phyloP scores from a whole-genome alignment of 495 filamentous ascomycete species.

The Hyaloscypha hepaticicola region DNA sequence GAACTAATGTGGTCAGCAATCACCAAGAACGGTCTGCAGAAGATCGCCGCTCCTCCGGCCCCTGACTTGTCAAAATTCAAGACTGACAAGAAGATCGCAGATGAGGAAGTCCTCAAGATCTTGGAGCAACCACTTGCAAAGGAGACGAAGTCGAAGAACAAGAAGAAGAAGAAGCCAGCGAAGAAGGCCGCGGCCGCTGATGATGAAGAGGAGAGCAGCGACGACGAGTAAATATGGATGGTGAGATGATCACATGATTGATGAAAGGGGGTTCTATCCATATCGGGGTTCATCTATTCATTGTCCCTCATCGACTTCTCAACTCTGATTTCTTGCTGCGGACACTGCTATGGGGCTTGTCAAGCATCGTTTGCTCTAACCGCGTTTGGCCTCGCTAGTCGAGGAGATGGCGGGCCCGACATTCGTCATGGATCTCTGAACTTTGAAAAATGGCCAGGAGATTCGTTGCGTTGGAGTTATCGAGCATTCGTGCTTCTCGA shows the following conservation, averaged over 20 bases:
- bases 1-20: conserved; percentile 61
- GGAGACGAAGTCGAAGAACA: conserved; percentile 81
- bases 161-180: conserved; percentile 53
- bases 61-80: conserved; percentile 76
- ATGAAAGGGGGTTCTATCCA: no score
- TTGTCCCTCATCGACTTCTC: conserved; percentile 3
- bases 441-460: background rate
- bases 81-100: conserved; percentile 95
- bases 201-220: conserved; percentile 51
- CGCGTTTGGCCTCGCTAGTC: conserved; percentile 17
- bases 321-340: conserved; percentile 19
- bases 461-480: background rate
- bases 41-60: conserved; percentile 71
- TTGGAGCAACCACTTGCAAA: conserved; percentile 75
- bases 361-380: conserved; percentile 24
- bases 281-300: background rate
- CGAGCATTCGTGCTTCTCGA: conserved; percentile 24
- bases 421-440: conserved; percentile 10
- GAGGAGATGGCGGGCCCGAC: conserved; percentile 8
- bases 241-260: background rate
- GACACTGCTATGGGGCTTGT: conserved; percentile 25
- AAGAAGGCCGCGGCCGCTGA: conserved; percentile 39
- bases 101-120: conserved; percentile 92
- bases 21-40: conserved; percentile 94
- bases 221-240: conserved; percentile 52